Percentiles rank a stretch among this genome's conserved stretches.
Conservation (phyloP, 2,329 filamentous ascomycete species). For the Colletotrichum gloeosporioides region DNA sequence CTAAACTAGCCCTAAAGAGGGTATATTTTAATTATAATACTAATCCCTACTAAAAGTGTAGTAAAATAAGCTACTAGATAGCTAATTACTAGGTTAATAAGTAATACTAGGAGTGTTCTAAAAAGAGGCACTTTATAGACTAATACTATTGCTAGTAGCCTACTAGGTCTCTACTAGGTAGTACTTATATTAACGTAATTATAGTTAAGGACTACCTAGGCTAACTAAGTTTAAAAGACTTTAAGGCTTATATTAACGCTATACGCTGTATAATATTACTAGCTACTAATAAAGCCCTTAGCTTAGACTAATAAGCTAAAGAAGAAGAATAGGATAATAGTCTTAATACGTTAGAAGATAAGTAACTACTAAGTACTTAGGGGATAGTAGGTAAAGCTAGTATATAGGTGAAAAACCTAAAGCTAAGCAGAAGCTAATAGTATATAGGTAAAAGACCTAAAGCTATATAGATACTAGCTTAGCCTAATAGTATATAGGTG, state of each 20-base stretch:
- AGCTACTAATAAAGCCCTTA: no score
- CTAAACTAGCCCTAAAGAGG: neutral
- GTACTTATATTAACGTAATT: neutral
- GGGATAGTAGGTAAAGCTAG: neutral
- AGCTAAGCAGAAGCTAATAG: neutral
- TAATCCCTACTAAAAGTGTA: neutral
- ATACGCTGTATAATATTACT: neutral
- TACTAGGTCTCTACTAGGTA: neutral
- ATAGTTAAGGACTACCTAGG: no score
- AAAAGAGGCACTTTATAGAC: neutral
- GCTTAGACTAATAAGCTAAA: no score
- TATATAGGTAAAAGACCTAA: neutral
- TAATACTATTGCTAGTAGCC: neutral
- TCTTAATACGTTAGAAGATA: neutral
- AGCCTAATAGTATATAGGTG: no score
- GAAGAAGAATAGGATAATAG: no score
- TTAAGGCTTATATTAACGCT: no score
- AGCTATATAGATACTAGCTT: no score
- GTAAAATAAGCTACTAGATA: neutral
- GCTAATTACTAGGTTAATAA: neutral
- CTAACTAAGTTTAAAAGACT: no score
- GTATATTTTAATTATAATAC: neutral
- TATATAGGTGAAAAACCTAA: no score
- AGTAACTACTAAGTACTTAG: neutral
- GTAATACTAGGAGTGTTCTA: neutral